A percentile compares a stretch with the other conserved stretches of the same genome.
These are phyloP conservation scores for Fistulina hepatica DNA, from an alignment of 1,284 basidiomycete species.

Conservation along the genomic window DNA sequence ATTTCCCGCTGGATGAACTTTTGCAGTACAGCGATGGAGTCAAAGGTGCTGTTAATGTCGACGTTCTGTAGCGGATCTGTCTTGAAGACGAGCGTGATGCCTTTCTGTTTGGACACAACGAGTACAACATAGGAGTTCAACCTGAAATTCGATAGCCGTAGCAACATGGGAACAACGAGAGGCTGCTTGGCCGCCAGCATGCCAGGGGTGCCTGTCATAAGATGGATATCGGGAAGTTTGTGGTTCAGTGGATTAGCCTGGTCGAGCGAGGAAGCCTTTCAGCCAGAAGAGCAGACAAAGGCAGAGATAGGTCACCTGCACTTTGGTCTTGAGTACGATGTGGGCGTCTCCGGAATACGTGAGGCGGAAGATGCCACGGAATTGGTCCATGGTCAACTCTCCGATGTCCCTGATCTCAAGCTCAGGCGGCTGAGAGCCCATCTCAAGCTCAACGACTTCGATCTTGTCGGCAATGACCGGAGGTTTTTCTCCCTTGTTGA, in stretches of 20 bases:
- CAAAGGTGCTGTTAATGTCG: slow-evolving; percentile 95
- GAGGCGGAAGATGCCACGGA: slow-evolving; percentile 93
- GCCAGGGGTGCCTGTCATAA: slow-evolving; percentile 63
- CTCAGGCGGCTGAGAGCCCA: slow-evolving; percentile 97
- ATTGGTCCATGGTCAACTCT: slow-evolving; percentile 91
- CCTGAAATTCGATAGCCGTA: slow-evolving; percentile 90
- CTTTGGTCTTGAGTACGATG: slow-evolving; percentile 91
- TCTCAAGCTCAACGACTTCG: slow-evolving; percentile 93
- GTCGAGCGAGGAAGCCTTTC: slow-evolving; percentile 3
- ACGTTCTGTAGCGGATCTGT: slow-evolving; percentile 98
- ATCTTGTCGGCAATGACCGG: slow-evolving; percentile 97
- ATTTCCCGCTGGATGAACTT: slow-evolving; percentile 96
- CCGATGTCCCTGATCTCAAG: slow-evolving; percentile 97
- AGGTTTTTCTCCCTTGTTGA: slow-evolving; percentile 97
- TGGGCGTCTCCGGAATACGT: slow-evolving; percentile 96
- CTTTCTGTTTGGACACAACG: slow-evolving; percentile 93
- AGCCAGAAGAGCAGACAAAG: slow-evolving; percentile 1
- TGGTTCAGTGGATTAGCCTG: slow-evolving; percentile 94
- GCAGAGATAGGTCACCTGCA: slow-evolving; percentile 52
- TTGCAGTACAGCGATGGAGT: slow-evolving; percentile 95
- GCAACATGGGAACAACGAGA: slow-evolving; percentile 94
- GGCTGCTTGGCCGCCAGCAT: slow-evolving; percentile 90
- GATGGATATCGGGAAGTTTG: slow-evolving; percentile 73
- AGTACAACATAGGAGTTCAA: slow-evolving; percentile 95
- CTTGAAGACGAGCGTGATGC: slow-evolving; percentile 99